Conservation (phyloP, 1,284 basidiomycete genomes). For the Meira nashicola region DNA sequence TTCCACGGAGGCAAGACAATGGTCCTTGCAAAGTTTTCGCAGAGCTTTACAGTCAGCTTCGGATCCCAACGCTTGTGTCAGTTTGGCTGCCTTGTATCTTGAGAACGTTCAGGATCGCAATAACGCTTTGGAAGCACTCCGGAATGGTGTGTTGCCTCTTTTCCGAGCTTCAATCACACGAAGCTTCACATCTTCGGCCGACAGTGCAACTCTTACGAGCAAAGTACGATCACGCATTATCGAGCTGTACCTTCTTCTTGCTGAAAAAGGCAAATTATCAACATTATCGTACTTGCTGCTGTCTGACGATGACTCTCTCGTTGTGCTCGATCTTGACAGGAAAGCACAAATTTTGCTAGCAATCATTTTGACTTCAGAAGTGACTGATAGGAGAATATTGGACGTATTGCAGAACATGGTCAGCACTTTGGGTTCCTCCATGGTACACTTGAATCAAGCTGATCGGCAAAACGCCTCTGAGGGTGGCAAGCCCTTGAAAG, state of each 20-base stretch:
- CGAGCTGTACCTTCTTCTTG: neutral
- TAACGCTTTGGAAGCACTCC: neutral
- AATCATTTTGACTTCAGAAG: neutral
- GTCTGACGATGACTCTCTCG: neutral
- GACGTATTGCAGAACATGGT: neutral
- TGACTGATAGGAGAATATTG: neutral
- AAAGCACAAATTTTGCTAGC: neutral
- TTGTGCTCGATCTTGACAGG: neutral
- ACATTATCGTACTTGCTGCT: neutral
- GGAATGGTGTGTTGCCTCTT: neutral
- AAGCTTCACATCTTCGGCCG: neutral
- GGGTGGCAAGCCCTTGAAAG: neutral
- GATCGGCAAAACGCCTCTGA: neutral
- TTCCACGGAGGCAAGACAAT: neutral
- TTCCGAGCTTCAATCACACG: neutral
- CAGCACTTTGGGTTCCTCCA: neutral
- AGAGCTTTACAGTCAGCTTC: neutral
- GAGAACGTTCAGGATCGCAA: neutral
- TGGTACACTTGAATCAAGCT: neutral
- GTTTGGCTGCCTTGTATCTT: slow-evolving; percentile 2
- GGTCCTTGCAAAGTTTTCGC: neutral
- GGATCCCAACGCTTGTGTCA: neutral
- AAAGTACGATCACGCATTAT: neutral
- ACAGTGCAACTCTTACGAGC: too few species aligned
- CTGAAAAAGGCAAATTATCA: neutral